Evolutionary conservation across 352 stramenopile genomes (phyloP).

Genomic region (Achlya hypogyna): DNA sequence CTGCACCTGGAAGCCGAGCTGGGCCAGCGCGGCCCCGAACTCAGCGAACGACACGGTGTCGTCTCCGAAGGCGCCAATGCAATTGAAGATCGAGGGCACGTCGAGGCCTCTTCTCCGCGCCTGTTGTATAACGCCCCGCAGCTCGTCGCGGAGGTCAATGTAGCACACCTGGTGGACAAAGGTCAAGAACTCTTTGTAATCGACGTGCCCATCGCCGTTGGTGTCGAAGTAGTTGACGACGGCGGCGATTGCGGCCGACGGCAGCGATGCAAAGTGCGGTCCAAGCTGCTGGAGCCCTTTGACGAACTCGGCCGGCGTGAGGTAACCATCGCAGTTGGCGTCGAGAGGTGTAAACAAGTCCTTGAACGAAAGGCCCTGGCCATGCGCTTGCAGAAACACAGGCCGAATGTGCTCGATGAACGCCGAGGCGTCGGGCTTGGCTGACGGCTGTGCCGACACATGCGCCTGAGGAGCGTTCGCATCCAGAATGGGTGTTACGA

Average conservation of each 20-base stretch:
- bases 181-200: slow-evolving; percentile 34
- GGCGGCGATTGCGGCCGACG: slow-evolving; percentile 30
- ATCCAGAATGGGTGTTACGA: too few species aligned
- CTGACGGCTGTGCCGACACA: not conserved
- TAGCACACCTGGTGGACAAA: slow-evolving; percentile 23
- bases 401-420: not conserved
- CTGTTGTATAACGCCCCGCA: slow-evolving; percentile 41
- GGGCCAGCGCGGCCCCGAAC: slow-evolving; percentile 37
- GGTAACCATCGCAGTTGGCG: slow-evolving; percentile 29
- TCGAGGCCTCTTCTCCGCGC: slow-evolving; percentile 45
- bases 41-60: slow-evolving; percentile 48
- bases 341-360: slow-evolving; percentile 43
- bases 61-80: slow-evolving; percentile 51
- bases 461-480: not conserved
- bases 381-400: slow-evolving; percentile 6
- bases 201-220: slow-evolving; percentile 40
- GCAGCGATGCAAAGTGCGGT: slow-evolving; percentile 33
- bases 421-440: not conserved
- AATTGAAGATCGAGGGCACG: slow-evolving; percentile 52
- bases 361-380: slow-evolving; percentile 12
- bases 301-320: slow-evolving; percentile 42
- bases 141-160: slow-evolving; percentile 27
- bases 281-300: slow-evolving; percentile 38
- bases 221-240: slow-evolving; percentile 30
- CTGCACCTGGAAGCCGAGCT: slow-evolving; percentile 40